A percentile compares a stretch with the other conserved stretches of the same genome.
Conservation (phyloP, 257 asterid species). For the Lycium ferocissimum region DNA sequence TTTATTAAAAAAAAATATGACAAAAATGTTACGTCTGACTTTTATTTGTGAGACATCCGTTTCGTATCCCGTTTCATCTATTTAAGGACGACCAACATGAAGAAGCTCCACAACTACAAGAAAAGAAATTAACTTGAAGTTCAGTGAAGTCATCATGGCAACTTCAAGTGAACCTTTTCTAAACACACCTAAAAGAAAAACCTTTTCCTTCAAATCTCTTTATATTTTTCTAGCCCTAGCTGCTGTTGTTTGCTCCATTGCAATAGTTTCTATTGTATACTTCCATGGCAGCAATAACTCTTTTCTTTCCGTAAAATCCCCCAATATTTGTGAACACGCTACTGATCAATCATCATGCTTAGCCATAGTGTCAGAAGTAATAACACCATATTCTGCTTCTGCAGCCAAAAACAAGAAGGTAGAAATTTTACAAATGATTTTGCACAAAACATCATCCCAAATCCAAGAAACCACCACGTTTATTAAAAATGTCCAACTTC, state of each 20-base stretch:
- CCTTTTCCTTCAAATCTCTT: too few relatives aligned
- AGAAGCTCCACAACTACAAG: too few relatives aligned
- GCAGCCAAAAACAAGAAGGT: not conserved
- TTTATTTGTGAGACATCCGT: too few relatives aligned
- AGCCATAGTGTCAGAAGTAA: constrained; percentile 24
- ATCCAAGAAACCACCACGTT: constrained; percentile 30
- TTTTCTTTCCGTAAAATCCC: not conserved
- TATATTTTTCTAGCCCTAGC: not conserved
- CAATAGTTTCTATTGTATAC: not conserved
- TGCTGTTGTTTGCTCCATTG: not conserved
- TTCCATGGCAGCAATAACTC: not conserved
- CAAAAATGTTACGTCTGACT: too few relatives aligned
- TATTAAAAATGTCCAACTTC: not conserved
- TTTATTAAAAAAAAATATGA: too few relatives aligned
- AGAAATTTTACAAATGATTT: constrained; percentile 16
- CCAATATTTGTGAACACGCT: not conserved
- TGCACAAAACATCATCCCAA: constrained; percentile 23
- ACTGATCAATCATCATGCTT: not conserved
- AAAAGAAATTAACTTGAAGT: too few relatives aligned
- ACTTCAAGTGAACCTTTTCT: too few relatives aligned
- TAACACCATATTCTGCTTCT: not conserved
- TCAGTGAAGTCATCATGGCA: too few relatives aligned
- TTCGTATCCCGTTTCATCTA: too few relatives aligned
- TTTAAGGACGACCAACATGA: too few relatives aligned
- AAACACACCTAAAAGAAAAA: too few relatives aligned